Conservation (phyloP, 2,329 filamentous ascomycete genomes). For the Cytospora paraplurivora region DNA sequence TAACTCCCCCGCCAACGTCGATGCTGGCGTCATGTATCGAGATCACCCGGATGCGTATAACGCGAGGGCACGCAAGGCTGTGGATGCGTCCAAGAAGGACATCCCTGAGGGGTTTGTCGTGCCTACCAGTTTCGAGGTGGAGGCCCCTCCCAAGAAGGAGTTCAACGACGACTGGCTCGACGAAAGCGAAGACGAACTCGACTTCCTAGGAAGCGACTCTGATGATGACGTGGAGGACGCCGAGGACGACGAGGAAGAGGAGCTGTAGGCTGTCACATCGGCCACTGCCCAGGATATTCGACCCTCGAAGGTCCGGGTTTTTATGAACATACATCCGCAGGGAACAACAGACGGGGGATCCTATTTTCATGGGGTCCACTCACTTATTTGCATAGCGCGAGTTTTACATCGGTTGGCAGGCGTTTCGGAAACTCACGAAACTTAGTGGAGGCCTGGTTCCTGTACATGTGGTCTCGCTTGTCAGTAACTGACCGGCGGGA, state of each 20-base stretch:
- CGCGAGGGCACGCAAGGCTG: conserved; percentile 66
- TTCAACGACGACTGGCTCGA: conserved; percentile 82
- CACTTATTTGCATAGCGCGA: conserved; percentile 28
- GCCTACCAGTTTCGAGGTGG: conserved; percentile 71
- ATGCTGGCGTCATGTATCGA: conserved; percentile 84
- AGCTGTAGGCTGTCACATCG: conserved; percentile 47
- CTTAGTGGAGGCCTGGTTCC: not conserved
- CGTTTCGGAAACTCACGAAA: conserved; percentile 22
- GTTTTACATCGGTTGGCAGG: conserved; percentile 17
- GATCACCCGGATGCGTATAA: conserved; percentile 73
- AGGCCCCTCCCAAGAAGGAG: conserved; percentile 62
- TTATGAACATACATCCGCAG: not conserved
- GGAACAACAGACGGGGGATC: not conserved
- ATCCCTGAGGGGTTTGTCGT: conserved; percentile 80
- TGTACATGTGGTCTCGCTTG: not conserved
- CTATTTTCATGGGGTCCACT: conserved; percentile 3
- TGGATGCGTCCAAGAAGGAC: conserved; percentile 73
- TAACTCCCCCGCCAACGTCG: conserved; percentile 91
- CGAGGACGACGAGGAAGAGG: conserved; percentile 61
- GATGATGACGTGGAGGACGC: conserved; percentile 61
- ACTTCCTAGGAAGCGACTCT: conserved; percentile 71
- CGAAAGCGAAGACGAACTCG: conserved; percentile 75
- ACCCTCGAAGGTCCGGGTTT: not conserved
- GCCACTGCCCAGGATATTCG: not conserved
- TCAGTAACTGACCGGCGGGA: not conserved